Conservation (phyloP, 163 green algal genomes). For the Prototheca cutis region DNA sequence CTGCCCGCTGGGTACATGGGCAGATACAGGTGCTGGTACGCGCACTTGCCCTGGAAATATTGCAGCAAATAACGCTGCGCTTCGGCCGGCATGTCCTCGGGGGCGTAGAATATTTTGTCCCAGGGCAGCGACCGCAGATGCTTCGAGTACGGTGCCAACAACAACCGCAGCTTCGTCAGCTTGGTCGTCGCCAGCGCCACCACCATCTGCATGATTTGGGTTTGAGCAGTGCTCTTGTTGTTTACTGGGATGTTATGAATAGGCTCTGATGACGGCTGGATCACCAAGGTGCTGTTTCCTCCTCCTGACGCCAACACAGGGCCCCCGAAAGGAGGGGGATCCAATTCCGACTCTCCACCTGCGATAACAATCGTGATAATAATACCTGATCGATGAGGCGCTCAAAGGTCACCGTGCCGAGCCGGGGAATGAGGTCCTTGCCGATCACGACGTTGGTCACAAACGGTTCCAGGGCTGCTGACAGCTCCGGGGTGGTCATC, state of each 20-base stretch:
- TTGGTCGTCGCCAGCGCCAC: background rate
- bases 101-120: background rate
- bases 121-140: background rate
- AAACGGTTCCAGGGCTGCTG: background rate
- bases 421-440: background rate
- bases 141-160: background rate
- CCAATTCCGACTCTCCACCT: no score
- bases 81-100: background rate
- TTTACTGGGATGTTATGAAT: no score
- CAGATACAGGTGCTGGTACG: background rate
- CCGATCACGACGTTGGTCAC: background rate
- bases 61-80: background rate
- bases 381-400: background rate
- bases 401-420: background rate
- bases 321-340: no score
- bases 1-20: background rate
- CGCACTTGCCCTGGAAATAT: background rate
- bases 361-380: no score
- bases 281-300: no score
- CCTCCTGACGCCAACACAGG: no score
- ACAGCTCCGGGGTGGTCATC: conserved; percentile 30
- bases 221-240: no score
- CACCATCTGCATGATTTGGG: background rate
- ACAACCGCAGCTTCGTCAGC: background rate
- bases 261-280: no score